These are phyloP conservation scores for Penstemon barbatus DNA, from an alignment of 257 asterid genomes.

Conservation along the genomic window DNA sequence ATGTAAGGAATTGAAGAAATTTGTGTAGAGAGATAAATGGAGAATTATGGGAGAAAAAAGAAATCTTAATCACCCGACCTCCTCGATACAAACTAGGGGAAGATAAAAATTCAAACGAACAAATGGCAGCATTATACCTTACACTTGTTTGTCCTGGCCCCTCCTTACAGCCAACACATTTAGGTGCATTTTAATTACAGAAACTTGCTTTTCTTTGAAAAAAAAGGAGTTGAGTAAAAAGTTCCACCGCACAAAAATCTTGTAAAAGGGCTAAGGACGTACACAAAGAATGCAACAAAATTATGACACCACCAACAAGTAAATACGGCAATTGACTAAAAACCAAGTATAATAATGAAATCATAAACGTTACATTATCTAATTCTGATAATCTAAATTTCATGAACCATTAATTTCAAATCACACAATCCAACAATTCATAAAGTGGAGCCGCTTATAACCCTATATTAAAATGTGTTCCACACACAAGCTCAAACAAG, in stretches of 20 bases:
- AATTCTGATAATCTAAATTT: background rate
- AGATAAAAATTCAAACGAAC: background rate
- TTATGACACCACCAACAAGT: background rate
- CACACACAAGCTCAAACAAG: too few species aligned
- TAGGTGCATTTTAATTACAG: background rate
- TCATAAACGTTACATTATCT: background rate
- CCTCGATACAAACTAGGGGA: background rate
- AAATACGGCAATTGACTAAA: background rate
- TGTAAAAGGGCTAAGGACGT: background rate
- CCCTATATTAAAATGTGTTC: background rate
- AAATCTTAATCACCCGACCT: background rate
- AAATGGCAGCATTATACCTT: slow-evolving; percentile 13
- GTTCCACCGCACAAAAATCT: background rate
- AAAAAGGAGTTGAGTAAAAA: background rate
- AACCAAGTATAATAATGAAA: too few species aligned
- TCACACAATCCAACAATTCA: background rate
- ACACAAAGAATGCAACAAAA: too few species aligned
- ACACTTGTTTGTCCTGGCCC: background rate
- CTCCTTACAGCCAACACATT: background rate
- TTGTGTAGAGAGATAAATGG: background rate
- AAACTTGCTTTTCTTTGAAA: background rate
- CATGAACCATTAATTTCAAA: background rate
- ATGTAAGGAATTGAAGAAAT: background rate
- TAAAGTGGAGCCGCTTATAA: background rate
- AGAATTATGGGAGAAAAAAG: background rate